Percentiles rank a stretch among this genome's conserved stretches.
These are phyloP conservation scores for Lactarius akahatsu DNA, from an alignment of 768 basidiomycete genomes.

Conservation along the genomic window DNA sequence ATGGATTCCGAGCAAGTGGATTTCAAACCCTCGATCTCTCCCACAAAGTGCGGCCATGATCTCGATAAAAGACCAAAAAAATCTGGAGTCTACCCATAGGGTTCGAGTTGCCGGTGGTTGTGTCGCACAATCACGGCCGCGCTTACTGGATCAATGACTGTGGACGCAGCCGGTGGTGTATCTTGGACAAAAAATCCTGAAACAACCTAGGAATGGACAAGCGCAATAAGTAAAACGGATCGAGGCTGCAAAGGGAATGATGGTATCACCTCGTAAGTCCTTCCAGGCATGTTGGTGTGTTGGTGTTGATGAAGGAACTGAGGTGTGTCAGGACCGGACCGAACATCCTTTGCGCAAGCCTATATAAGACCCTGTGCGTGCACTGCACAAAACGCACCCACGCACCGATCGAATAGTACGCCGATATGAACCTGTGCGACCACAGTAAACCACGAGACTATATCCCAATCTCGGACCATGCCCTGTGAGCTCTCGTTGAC, in stretches of 20 bases:
- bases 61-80: slow-evolving; percentile 21
- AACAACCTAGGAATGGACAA: slow-evolving; percentile 16
- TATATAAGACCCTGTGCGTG: slow-evolving; percentile 10
- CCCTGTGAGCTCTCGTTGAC: slow-evolving; percentile 46
- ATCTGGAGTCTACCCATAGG: slow-evolving; percentile 15
- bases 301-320: not conserved
- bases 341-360: not conserved
- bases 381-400: not conserved
- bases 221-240: not conserved
- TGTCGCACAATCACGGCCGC: not conserved
- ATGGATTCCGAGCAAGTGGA: slow-evolving; percentile 2
- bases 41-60: slow-evolving; percentile 18
- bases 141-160: slow-evolving; percentile 21
- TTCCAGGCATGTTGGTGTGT: not conserved
- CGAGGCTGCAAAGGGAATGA: not conserved
- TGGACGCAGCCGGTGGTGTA: not conserved
- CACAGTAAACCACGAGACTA: slow-evolving; percentile 57
- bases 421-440: slow-evolving; percentile 23
- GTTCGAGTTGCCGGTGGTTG: not conserved
- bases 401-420: not conserved
- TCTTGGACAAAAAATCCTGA: slow-evolving; percentile 24
- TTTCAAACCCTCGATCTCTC: slow-evolving; percentile 3
- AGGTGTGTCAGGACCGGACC: not conserved
- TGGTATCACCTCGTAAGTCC: slow-evolving; percentile 16
- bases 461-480: slow-evolving; percentile 76